phyloP scores from a whole-genome alignment of 768 basidiomycete genomes.

The Termitomyces sp. region DNA sequence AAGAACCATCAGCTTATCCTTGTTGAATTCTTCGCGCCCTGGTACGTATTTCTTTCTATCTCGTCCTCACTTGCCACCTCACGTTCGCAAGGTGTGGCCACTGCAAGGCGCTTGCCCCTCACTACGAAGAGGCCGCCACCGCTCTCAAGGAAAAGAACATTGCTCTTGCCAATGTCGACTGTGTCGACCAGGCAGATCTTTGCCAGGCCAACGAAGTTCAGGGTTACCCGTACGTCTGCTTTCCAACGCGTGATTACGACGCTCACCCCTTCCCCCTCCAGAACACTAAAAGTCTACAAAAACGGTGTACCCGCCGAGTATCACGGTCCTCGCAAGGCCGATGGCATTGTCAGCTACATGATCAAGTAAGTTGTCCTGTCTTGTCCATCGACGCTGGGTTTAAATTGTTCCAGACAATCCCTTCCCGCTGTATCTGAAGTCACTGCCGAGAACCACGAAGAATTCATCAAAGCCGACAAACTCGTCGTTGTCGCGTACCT shows the following conservation, averaged over 20 bases:
- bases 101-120: slow-evolving; percentile 92
- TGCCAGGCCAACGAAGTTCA: slow-evolving; percentile 85
- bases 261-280: slow-evolving; percentile 21
- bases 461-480: slow-evolving; percentile 87
- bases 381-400: not conserved
- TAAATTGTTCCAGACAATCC: slow-evolving; percentile 56
- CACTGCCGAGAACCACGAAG: slow-evolving; percentile 67
- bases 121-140: slow-evolving; percentile 93
- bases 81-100: slow-evolving; percentile 74
- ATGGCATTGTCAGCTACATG: slow-evolving; percentile 97
- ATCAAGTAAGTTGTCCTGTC: slow-evolving; percentile 61
- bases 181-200: slow-evolving; percentile 89
- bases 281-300: slow-evolving; percentile 89
- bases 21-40: slow-evolving; percentile 94
- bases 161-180: slow-evolving; percentile 94
- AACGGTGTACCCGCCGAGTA: slow-evolving; percentile 81
- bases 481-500: slow-evolving; percentile 88
- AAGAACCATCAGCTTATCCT: slow-evolving; percentile 68
- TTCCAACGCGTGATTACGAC: not conserved
- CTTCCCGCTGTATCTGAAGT: slow-evolving; percentile 90
- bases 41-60: slow-evolving; percentile 34
- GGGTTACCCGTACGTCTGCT: slow-evolving; percentile 81
- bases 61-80: not conserved
- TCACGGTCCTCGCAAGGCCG: slow-evolving; percentile 84
- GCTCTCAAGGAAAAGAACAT: slow-evolving; percentile 86